Evolutionary conservation across 169 alveolate species (phyloP).

Genomic region (Plasmodium chabaudi): DNA sequence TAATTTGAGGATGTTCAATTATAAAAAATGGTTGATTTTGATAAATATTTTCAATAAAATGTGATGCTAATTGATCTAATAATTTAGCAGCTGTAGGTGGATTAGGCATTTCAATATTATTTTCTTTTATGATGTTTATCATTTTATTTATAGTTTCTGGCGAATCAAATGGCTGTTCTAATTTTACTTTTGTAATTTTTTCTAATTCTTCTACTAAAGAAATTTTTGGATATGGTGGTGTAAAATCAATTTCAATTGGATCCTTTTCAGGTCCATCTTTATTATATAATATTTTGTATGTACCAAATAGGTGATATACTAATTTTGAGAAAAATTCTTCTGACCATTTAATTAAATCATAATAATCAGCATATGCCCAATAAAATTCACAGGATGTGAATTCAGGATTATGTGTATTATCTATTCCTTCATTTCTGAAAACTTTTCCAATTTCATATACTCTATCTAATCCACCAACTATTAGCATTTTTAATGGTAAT

Average conservation of each 20-base stretch:
- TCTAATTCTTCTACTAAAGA: constrained; percentile 91
- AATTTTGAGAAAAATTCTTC: constrained; percentile 95
- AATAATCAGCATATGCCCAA: constrained; percentile 97
- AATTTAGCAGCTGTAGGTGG: constrained; percentile 78
- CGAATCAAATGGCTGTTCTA: constrained; percentile 83
- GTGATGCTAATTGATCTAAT: constrained; percentile 88
- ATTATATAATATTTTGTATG: constrained; percentile 94
- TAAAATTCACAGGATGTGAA: constrained; percentile 99
- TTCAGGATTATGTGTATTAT: constrained; percentile 99
- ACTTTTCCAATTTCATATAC: constrained; percentile 99
- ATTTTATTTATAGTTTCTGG: constrained; percentile 74
- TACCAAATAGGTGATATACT: constrained; percentile 92
- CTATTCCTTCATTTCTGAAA: constrained; percentile 99
- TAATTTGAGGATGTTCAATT: constrained; percentile 98
- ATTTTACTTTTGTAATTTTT: constrained; percentile 86
- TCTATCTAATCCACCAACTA: constrained; percentile 98
- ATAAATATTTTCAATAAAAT: constrained; percentile 94
- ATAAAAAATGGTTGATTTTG: constrained; percentile 93
- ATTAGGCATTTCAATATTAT: constrained; percentile 84
- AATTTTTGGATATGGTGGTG: constrained; percentile 97
- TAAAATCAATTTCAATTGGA: constrained; percentile 95
- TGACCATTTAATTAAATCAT: constrained; percentile 96
- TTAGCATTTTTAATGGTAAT: constrained; percentile 96
- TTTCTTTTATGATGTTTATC: constrained; percentile 79
- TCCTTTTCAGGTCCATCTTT: constrained; percentile 95